Conservation (phyloP, 176 grass and related monocot genomes). For the Eleusine indica region DNA sequence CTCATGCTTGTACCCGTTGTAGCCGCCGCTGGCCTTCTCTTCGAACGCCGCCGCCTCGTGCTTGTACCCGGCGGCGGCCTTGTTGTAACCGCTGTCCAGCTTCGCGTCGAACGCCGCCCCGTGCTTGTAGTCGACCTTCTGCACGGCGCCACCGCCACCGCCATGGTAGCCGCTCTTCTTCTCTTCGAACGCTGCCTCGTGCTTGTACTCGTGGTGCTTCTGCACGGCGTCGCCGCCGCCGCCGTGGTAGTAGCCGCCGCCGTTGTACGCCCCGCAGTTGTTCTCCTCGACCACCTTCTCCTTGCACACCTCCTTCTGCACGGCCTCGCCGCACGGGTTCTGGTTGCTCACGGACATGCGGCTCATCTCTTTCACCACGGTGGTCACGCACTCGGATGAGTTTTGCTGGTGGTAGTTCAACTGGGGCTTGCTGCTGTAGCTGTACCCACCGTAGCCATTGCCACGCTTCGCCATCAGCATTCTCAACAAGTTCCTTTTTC, state of each 20-base stretch:
- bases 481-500: too few species aligned
- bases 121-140: not conserved
- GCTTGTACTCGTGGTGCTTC: not conserved
- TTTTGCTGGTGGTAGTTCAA: constrained; percentile 38
- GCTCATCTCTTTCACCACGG: constrained; percentile 45
- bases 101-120: not conserved
- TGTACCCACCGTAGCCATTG: not conserved
- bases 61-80: too few species aligned
- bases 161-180: not conserved
- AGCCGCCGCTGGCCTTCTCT: not conserved
- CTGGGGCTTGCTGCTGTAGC: constrained; percentile 32
- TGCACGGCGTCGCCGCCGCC: not conserved
- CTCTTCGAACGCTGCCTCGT: not conserved
- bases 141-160: not conserved
- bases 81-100: too few species aligned
- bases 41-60: too few species aligned
- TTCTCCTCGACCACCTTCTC: constrained; percentile 18
- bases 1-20: not conserved
- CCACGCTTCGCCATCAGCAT: too few species aligned
- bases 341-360: constrained; percentile 35
- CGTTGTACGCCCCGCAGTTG: not conserved
- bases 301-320: constrained; percentile 5
- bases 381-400: constrained; percentile 31
- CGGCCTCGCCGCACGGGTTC: not conserved
- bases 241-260: not conserved